Evolutionary conservation across 192 early-diverging fungal species (phyloP), one percentile per base, ranked within the genome.

Genomic region (Spizellomyces punctatus): DNA sequence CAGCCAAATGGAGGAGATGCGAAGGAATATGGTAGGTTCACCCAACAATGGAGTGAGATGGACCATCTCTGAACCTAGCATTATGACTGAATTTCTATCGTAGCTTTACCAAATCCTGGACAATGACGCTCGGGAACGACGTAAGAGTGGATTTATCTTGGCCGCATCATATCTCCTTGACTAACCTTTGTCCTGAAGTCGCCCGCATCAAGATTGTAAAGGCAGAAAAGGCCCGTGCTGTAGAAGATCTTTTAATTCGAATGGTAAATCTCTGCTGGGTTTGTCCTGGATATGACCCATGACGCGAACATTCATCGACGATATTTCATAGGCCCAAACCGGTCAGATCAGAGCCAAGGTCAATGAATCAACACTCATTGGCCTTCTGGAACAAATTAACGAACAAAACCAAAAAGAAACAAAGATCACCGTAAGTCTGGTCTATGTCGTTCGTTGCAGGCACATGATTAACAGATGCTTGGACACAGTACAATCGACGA

Each of bases 161-260:
- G n/a, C 17, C 21, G 5, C 49, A 1, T 50, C 61, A 21, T 61
- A 8, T 27, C 44, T 36, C 41, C 8, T 48, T 60, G 16, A 44
- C 19, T 44, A 52, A 43, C 47, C 36, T 16, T 5, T 43, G 42
- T 7, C 14, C 10, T 72, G 6, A 72, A 92, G 92, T 96, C 78
- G 88, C 89, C n/a, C 88, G 93, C 19, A 96, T 96, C 64, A 87
- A 89, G 12, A 92, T 98, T 67, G 96, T 98, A 9, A 96, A 95
- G 76, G 83, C 87, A 1, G 93, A 95, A 10, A 91, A 92, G 78
- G 95, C 93, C 1, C 86, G 92, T 9, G 90, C 89, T 9, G 92
- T 97, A 12, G 94, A 98, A 72, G 93, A 94, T 64, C 82, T 95
- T 71, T 82, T 98, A 58, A 88, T 98, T 67, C 86, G 91, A 41